These are phyloP conservation scores for Phytophthora fragariaefolia DNA, from an alignment of 352 stramenopile genomes.

Conservation along the genomic window DNA sequence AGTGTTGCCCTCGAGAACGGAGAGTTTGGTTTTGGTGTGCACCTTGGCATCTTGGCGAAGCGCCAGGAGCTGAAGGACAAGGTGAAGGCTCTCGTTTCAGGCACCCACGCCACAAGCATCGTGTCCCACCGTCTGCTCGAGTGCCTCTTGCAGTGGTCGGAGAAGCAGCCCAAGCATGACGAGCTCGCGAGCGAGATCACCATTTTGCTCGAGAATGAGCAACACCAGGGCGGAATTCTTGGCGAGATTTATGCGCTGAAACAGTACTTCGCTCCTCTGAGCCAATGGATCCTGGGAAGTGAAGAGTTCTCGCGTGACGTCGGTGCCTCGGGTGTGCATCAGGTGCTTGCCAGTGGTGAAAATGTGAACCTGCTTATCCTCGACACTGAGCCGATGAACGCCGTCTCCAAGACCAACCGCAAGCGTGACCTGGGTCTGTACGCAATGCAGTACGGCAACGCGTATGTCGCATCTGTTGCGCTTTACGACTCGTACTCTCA, in stretches of 20 bases:
- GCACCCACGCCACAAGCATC: constrained; percentile 28
- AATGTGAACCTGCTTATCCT: constrained; percentile 83
- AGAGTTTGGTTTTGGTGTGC: constrained; percentile 79
- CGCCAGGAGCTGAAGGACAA: constrained; percentile 75
- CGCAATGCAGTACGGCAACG: constrained; percentile 94
- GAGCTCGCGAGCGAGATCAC: constrained; percentile 69
- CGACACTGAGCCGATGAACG: constrained; percentile 77
- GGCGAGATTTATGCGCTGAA: constrained; percentile 60
- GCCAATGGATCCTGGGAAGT: constrained; percentile 84
- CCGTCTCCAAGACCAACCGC: constrained; percentile 67
- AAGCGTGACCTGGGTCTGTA: constrained; percentile 94
- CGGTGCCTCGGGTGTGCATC: constrained; percentile 72
- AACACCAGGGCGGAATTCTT: constrained; percentile 47
- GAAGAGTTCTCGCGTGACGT: constrained; percentile 80
- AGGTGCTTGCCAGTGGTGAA: constrained; percentile 75
- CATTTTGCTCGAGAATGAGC: constrained; percentile 71
- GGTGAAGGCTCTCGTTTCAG: constrained; percentile 48
- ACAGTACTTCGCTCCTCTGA: constrained; percentile 69
- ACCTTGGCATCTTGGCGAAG: constrained; percentile 74
- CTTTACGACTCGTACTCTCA: constrained; percentile 91
- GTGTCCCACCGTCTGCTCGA: constrained; percentile 58
- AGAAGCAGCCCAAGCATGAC: constrained; percentile 62
- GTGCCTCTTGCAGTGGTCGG: constrained; percentile 53
- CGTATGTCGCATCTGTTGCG: constrained; percentile 92
- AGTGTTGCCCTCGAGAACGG: constrained; percentile 61